These are phyloP conservation scores for Ustilago hordei DNA, from an alignment of 1,284 basidiomycete species.

Conservation along the genomic window DNA sequence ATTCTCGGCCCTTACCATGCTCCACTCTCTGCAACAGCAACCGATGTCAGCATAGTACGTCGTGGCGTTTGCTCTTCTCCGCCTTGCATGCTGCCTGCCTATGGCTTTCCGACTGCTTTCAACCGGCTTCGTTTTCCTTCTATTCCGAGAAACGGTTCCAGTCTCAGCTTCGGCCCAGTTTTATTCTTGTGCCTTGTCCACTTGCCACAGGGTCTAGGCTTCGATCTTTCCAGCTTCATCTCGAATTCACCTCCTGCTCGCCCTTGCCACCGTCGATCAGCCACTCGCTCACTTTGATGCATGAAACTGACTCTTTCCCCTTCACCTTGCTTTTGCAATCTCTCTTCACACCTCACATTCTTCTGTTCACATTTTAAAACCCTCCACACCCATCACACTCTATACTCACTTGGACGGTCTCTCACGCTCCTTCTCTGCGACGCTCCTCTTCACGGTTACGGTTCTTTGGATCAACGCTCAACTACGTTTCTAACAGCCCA, in stretches of 20 bases:
- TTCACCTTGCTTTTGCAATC: neutral
- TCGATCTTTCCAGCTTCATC: neutral
- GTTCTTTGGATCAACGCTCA: neutral
- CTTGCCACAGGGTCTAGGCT: conserved; percentile 7
- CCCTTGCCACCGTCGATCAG: neutral
- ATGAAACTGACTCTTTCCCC: conserved; percentile 11
- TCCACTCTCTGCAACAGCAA: neutral
- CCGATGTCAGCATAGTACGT: too few species aligned
- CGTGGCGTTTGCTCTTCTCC: neutral
- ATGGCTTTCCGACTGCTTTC: neutral
- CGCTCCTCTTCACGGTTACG: neutral
- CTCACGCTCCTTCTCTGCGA: neutral
- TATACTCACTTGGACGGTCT: neutral
- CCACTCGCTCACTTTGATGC: neutral
- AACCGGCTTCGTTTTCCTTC: neutral
- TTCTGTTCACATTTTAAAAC: neutral
- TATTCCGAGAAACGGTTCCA: conserved; percentile 1
- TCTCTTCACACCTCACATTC: neutral
- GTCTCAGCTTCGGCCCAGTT: neutral
- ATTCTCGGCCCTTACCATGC: neutral
- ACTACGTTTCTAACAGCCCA: neutral
- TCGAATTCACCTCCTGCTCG: neutral
- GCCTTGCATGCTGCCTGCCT: neutral
- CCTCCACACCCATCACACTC: neutral
- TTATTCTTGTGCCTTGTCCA: neutral